Percentiles rank a stretch among this genome's conserved stretches.
phyloP scores from a whole-genome alignment of 345 rosid genomes.

The Heritiera littoralis region DNA sequence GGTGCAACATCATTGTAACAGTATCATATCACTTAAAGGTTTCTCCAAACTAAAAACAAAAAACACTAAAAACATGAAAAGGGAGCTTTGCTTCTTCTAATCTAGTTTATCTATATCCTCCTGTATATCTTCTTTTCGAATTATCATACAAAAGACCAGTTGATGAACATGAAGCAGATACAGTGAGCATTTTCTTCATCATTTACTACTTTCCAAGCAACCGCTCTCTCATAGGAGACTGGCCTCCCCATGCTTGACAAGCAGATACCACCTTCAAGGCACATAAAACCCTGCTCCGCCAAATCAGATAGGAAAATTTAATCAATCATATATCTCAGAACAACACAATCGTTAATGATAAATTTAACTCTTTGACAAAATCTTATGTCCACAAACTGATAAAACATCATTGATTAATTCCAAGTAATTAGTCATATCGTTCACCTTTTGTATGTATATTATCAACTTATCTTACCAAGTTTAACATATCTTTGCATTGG shows the following conservation, averaged over 20 bases:
- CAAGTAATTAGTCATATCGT: not conserved
- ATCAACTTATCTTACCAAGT: too few relatives aligned
- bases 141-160: slow-evolving; percentile 85
- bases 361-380: not conserved
- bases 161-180: slow-evolving; percentile 89
- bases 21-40: slow-evolving; percentile 18
- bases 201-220: slow-evolving; percentile 93
- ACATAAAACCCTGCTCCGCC: slow-evolving; percentile 72
- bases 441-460: not conserved
- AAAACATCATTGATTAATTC: not conserved
- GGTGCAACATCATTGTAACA: slow-evolving; percentile 20
- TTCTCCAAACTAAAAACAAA: slow-evolving; percentile 21
- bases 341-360: not conserved
- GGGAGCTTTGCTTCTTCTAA: slow-evolving; percentile 19
- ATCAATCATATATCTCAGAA: not conserved
- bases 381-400: not conserved
- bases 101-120: slow-evolving; percentile 23
- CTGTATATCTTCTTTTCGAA: slow-evolving; percentile 1
- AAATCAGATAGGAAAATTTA: not conserved
- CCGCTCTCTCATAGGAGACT: slow-evolving; percentile 79
- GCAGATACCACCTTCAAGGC: slow-evolving; percentile 84
- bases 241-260: slow-evolving; percentile 97
- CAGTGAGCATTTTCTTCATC: slow-evolving; percentile 89
- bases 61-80: not conserved
- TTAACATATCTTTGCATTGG: too few relatives aligned